Evolutionary conservation across 1,139 yeast genomes (phyloP), one percentile per base, ranked within the genome.

Genomic region (Hyphopichia fennica): DNA sequence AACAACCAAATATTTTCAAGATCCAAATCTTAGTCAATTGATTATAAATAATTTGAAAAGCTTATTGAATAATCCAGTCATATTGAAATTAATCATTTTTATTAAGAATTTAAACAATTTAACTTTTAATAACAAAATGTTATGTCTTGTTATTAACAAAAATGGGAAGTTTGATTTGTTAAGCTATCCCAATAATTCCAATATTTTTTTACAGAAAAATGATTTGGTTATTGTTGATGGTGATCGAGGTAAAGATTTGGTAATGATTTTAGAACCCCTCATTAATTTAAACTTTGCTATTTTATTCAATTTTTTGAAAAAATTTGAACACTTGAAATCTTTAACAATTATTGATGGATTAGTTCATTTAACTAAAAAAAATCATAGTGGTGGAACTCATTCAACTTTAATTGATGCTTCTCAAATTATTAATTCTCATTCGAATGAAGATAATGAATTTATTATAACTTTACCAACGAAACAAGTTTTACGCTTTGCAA

Each of bases 311-410:
- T 85, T 87, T 54, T 65, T 86, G 56, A 85, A 84, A 61, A 85
- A 86, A 59, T 78, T 84, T 54, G 87, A 87, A 54, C 95, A 87
- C 59, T 73, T 84, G 48, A 87, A 87, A 58, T 85, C 90, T 44
- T 81, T 86, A 54, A 84, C 87, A 10, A 68, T 70, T 42, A 49
- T 53, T 30, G 72, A 65, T 48, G 54, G 52, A 33, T 50, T 53
- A 19, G 52, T 50, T 35, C 35, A 35, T 25, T 30, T 35, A 17
- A 42, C 47, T 34, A 56, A 54, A 37, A 58, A 60, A 30, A 65
- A 61, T 31, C n/a, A n/a, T 37, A 35, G 56, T 38, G 63, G 62
- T 32, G 75, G 76, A 4, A 63, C 72, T 2, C 76, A 70, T 46
- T 61, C 75, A 5, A 66, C 72, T 1, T 45, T 54, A 11, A 45